phyloP scores from a whole-genome alignment of 495 filamentous ascomycete genomes.

The Podospora pseudocomata region DNA sequence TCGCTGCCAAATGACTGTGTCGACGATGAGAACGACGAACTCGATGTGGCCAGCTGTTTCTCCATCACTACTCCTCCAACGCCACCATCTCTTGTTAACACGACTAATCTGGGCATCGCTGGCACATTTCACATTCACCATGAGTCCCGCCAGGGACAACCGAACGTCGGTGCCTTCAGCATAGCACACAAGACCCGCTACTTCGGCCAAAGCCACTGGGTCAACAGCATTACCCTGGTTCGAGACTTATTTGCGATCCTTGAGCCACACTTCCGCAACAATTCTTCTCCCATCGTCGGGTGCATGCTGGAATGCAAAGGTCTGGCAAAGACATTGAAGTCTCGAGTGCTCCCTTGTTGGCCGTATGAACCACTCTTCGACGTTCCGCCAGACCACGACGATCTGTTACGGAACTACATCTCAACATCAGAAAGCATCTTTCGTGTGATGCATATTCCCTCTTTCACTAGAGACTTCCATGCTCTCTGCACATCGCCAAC shows the following conservation, averaged over 20 bases:
- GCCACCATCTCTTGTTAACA: slow-evolving; percentile 21
- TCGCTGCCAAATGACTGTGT: neutral
- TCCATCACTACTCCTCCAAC: slow-evolving; percentile 16
- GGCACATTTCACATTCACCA: slow-evolving; percentile 18
- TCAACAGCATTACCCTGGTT: slow-evolving; percentile 40
- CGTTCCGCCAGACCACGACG: slow-evolving; percentile 47
- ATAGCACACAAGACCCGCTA: slow-evolving; percentile 52
- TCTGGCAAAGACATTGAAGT: slow-evolving; percentile 13
- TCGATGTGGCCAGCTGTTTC: neutral
- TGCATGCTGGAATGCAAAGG: slow-evolving; percentile 31
- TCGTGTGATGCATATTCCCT: slow-evolving; percentile 56
- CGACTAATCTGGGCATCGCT: neutral
- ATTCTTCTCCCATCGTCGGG: neutral
- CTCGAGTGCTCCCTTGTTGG: slow-evolving; percentile 6
- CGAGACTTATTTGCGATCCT: slow-evolving; percentile 31
- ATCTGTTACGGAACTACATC: slow-evolving; percentile 45
- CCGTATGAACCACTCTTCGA: slow-evolving; percentile 15
- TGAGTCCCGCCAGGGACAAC: slow-evolving; percentile 24
- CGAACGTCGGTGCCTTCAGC: slow-evolving; percentile 27
- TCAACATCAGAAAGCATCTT: slow-evolving; percentile 46
- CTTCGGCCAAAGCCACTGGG: slow-evolving; percentile 58
- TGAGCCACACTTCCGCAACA: slow-evolving; percentile 11
- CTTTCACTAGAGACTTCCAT: slow-evolving; percentile 44
- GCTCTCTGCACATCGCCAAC: slow-evolving; percentile 17
- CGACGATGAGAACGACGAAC: neutral